phyloP scores from a whole-genome alignment of 306 rosid genomes.

The Potentilla sterilis region DNA sequence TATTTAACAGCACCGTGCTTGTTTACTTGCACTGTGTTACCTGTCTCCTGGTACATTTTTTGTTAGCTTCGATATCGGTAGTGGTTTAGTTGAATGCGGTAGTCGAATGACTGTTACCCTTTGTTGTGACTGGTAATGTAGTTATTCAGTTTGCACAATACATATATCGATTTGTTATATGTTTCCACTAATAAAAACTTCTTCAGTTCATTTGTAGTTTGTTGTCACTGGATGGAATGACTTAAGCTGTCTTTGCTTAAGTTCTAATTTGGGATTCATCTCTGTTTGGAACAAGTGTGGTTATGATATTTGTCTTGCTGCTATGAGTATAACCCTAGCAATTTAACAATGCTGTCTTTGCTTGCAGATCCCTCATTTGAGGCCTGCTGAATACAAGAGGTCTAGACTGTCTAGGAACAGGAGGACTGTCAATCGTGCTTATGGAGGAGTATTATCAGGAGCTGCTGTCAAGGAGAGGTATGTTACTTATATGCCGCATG shows the following conservation, averaged over 20 bases:
- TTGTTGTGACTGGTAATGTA: background rate
- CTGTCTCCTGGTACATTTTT: slow-evolving; percentile 5
- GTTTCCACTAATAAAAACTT: no score
- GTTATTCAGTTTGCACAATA: background rate
- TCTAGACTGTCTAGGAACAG: slow-evolving; percentile 76
- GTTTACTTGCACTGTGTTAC: background rate
- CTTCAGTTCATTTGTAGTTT: no score
- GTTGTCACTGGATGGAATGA: background rate
- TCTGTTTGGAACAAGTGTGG: background rate
- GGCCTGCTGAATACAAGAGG: slow-evolving; percentile 85
- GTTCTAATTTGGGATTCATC: background rate
- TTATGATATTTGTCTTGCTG: background rate
- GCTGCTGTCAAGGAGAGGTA: slow-evolving; percentile 84
- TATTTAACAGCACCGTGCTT: slow-evolving; percentile 11
- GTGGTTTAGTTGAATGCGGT: background rate
- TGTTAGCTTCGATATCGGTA: background rate
- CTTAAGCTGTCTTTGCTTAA: background rate
- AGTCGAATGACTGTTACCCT: background rate
- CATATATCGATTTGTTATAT: background rate
- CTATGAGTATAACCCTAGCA: background rate
- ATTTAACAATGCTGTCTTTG: background rate
- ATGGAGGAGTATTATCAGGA: slow-evolving; percentile 84
- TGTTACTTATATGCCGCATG: background rate
- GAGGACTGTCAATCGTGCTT: slow-evolving; percentile 73
- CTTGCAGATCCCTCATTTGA: slow-evolving; percentile 78